These are phyloP conservation scores for Daldinia eschscholtzii DNA, from an alignment of 2,329 filamentous ascomycete genomes.

Conservation along the genomic window DNA sequence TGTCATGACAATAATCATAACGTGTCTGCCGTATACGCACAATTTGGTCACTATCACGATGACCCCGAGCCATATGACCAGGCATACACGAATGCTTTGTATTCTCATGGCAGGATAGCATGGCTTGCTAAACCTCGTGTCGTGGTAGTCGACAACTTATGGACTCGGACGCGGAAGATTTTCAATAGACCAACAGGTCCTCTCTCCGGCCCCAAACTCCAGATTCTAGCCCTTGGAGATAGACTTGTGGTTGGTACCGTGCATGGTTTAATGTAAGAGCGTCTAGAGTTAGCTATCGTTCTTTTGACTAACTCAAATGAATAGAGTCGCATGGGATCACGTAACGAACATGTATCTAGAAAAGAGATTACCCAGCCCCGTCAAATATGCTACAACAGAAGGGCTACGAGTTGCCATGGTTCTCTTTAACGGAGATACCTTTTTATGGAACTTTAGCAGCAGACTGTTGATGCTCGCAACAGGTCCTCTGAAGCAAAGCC, in stretches of 20 bases:
- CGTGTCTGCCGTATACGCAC: constrained; percentile 16
- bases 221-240: constrained; percentile 43
- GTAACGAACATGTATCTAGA: constrained; percentile 33
- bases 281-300: neutral
- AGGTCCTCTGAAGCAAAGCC: constrained; percentile 14
- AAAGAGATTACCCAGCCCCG: constrained; percentile 39
- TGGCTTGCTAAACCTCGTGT: constrained; percentile 25
- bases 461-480: constrained; percentile 29
- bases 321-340: constrained; percentile 48
- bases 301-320: constrained; percentile 25
- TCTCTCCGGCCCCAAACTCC: constrained; percentile 20
- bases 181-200: constrained; percentile 36
- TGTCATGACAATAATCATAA: constrained; percentile 28
- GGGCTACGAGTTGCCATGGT: constrained; percentile 39
- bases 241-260: constrained; percentile 42
- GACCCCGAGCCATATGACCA: neutral
- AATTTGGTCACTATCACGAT: constrained; percentile 2
- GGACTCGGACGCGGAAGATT: constrained; percentile 41
- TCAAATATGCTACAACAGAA: constrained; percentile 30
- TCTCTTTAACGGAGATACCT: constrained; percentile 37
- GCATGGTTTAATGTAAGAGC: constrained; percentile 41
- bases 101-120: constrained; percentile 45
- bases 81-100: constrained; percentile 11
- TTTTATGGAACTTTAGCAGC: constrained; percentile 44
- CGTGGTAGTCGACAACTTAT: constrained; percentile 43